Percentiles rank a stretch among this genome's conserved stretches.
phyloP scores from a whole-genome alignment of 306 rosid species.

The Cyamopsis tetragonoloba region DNA sequence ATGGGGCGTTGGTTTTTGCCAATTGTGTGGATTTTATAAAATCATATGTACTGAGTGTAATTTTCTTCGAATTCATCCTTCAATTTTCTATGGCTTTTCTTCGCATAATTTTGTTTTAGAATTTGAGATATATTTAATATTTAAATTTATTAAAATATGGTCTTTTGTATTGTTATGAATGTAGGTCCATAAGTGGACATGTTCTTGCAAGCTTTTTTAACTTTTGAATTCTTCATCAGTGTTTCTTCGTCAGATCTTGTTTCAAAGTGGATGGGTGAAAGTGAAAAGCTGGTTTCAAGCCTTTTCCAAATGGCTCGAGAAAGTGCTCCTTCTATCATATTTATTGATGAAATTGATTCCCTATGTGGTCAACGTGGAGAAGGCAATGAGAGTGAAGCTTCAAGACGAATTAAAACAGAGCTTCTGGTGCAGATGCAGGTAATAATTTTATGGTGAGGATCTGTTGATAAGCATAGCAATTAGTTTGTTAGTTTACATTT shows the following conservation, averaged over 20 bases:
- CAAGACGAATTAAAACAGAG: slow-evolving; percentile 95
- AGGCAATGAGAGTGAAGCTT: slow-evolving; percentile 99
- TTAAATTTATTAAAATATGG: slow-evolving; percentile 33
- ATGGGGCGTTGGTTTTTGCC: background rate
- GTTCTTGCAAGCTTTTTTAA: slow-evolving; percentile 31
- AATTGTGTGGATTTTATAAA: background rate
- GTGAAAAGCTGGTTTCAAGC: slow-evolving; percentile 93
- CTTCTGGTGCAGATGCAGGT: slow-evolving; percentile 99
- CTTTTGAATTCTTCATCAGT: slow-evolving; percentile 46
- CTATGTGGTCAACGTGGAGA: slow-evolving; percentile 97
- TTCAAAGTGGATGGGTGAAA: slow-evolving; percentile 99
- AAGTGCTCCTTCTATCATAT: slow-evolving; percentile 92
- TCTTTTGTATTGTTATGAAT: slow-evolving; percentile 10
- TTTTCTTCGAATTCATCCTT: background rate
- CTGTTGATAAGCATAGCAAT: background rate
- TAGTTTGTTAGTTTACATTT: background rate
- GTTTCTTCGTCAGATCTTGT: slow-evolving; percentile 97
- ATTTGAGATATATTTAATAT: slow-evolving; percentile 26
- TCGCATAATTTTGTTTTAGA: background rate
- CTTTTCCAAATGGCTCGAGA: slow-evolving; percentile 99
- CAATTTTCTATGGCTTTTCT: background rate
- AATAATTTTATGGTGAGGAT: slow-evolving; percentile 29
- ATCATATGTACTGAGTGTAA: background rate
- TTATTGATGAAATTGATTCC: slow-evolving; percentile 94
- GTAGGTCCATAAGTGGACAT: slow-evolving; percentile 34